phyloP scores from a whole-genome alignment of 2,329 filamentous ascomycete genomes.

The Aureobasidium mangrovei region DNA sequence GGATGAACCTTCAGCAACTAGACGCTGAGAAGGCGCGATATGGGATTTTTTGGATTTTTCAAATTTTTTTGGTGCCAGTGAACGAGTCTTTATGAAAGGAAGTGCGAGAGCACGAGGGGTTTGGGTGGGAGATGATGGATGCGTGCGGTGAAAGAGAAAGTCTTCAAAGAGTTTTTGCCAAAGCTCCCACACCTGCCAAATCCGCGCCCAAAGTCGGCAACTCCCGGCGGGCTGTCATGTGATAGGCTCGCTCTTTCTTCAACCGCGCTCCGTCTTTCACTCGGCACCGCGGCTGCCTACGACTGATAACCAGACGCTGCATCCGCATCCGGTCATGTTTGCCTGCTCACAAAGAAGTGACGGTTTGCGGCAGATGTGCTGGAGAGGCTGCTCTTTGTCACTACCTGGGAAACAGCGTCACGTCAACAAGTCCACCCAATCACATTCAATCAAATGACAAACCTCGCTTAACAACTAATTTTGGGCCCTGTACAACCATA shows the following conservation, averaged over 20 bases:
- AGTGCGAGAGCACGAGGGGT: slow-evolving; percentile 13
- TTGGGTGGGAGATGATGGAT: slow-evolving; percentile 19
- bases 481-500: too few species aligned
- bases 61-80: slow-evolving; percentile 30
- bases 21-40: slow-evolving; percentile 20
- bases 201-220: background rate
- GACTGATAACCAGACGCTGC: background rate
- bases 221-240: slow-evolving; percentile 10
- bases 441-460: background rate
- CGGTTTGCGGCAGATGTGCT: background rate
- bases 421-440: background rate
- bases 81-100: slow-evolving; percentile 26
- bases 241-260: slow-evolving; percentile 3
- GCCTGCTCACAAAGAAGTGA: background rate
- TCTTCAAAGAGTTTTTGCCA: slow-evolving; percentile 4
- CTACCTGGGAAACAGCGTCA: background rate
- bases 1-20: slow-evolving; percentile 13
- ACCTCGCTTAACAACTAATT: background rate
- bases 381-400: background rate
- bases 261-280: background rate
- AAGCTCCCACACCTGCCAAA: slow-evolving; percentile 4
- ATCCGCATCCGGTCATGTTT: slow-evolving; percentile 1
- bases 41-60: slow-evolving; percentile 29
- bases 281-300: background rate
- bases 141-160: slow-evolving; percentile 13